Conservation (phyloP, 371 early-diverging fungal species). For the Rhizopus stolonifer region DNA sequence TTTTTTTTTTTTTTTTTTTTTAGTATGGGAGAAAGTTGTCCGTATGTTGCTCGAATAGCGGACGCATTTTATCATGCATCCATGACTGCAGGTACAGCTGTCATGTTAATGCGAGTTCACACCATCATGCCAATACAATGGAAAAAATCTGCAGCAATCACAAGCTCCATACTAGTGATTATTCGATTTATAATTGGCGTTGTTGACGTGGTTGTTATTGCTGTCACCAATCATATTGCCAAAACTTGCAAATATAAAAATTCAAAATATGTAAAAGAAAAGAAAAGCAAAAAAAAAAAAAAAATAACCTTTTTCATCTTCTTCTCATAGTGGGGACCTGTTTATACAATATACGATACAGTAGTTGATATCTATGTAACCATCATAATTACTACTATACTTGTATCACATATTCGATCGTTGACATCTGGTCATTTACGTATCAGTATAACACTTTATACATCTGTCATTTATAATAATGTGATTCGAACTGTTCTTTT, state of each 20-base stretch:
- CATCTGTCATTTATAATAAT: slow-evolving; percentile 37
- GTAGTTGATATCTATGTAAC: slow-evolving; percentile 43
- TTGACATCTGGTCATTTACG: slow-evolving; percentile 19
- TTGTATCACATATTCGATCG: slow-evolving; percentile 32
- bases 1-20: background rate
- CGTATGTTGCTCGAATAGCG: slow-evolving; percentile 18
- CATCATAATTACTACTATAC: slow-evolving; percentile 25
- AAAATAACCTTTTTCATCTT: background rate
- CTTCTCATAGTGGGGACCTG: slow-evolving; percentile 47
- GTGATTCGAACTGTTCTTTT: slow-evolving; percentile 32
- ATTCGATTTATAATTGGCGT: slow-evolving; percentile 29
- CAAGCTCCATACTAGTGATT: slow-evolving; percentile 11
- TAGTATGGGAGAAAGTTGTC: slow-evolving; percentile 20
- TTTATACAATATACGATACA: slow-evolving; percentile 46
- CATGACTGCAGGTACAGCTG: slow-evolving; percentile 36
- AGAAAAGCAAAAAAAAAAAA: background rate
- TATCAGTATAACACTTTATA: slow-evolving; percentile 30
- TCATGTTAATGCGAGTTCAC: slow-evolving; percentile 31
- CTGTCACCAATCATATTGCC: slow-evolving; percentile 1
- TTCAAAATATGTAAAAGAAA: slow-evolving; percentile 27
- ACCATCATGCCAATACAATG: slow-evolving; percentile 29
- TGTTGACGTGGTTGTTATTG: slow-evolving; percentile 26
- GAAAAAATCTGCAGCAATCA: slow-evolving; percentile 3
- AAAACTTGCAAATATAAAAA: slow-evolving; percentile 34
- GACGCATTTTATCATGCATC: slow-evolving; percentile 40